A percentile compares a stretch with the other conserved stretches of the same genome.
Evolutionary conservation across 352 stramenopile genomes (phyloP).

Genomic region (Globisporangium acanthophoron): DNA sequence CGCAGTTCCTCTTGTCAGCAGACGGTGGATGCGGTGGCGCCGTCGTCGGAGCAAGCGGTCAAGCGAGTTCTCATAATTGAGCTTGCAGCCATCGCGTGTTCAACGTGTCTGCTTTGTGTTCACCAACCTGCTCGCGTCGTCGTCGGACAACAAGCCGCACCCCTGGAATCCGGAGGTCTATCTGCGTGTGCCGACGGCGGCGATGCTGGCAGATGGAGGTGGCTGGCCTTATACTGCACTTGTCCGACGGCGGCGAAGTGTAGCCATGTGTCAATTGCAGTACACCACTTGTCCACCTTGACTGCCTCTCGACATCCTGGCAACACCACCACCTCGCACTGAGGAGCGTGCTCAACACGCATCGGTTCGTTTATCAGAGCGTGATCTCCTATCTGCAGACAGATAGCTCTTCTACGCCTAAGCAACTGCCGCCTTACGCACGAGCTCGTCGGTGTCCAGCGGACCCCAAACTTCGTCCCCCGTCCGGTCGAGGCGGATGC

Average conservation of each 20-base stretch:
- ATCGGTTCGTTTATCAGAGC: too few species aligned
- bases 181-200: background rate
- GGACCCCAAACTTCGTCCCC: constrained; percentile 38
- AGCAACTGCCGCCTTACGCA: constrained; percentile 7
- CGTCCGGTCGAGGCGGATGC: constrained; percentile 29
- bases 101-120: background rate
- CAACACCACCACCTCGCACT: too few species aligned
- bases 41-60: background rate
- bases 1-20: too few species aligned
- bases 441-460: constrained; percentile 32
- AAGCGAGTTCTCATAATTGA: background rate
- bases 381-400: too few species aligned
- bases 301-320: too few species aligned
- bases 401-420: too few species aligned
- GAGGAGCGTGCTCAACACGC: too few species aligned
- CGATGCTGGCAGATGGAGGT: background rate
- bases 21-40: too few species aligned
- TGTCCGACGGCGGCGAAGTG: background rate
- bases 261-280: background rate
- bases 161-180: background rate
- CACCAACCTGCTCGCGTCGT: too few species aligned
- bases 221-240: background rate
- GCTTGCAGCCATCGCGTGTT: background rate
- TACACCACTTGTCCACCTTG: too few species aligned
- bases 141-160: background rate